These are phyloP conservation scores for Penicillium nordicum DNA, from an alignment of 2,329 filamentous ascomycete species.

Conservation along the genomic window DNA sequence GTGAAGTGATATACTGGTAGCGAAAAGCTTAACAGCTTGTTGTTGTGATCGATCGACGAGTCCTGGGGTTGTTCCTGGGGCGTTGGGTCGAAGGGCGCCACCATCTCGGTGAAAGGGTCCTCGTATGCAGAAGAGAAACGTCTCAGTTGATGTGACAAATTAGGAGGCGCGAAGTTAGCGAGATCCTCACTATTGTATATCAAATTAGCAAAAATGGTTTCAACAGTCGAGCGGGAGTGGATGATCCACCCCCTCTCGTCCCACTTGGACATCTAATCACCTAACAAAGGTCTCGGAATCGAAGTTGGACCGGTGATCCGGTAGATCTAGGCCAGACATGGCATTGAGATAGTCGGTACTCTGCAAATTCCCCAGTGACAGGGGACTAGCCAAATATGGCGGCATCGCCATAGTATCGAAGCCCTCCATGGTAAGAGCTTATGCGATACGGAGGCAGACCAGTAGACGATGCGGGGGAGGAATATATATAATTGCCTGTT, in stretches of 20 bases:
- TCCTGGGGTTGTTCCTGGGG: slow-evolving; percentile 50
- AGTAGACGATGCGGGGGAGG: slow-evolving; percentile 6
- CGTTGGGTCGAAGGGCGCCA: slow-evolving; percentile 42
- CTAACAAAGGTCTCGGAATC: slow-evolving; percentile 60
- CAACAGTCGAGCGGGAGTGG: neutral
- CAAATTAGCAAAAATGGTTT: neutral
- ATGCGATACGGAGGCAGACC: slow-evolving; percentile 7
- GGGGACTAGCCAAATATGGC: slow-evolving; percentile 56
- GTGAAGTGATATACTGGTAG: slow-evolving; percentile 59
- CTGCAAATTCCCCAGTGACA: slow-evolving; percentile 54
- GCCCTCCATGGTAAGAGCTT: slow-evolving; percentile 48
- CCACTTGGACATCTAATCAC: slow-evolving; percentile 37
- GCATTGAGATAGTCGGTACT: slow-evolving; percentile 47
- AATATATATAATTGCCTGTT: neutral
- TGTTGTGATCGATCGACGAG: slow-evolving; percentile 61
- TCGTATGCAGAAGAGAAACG: slow-evolving; percentile 49
- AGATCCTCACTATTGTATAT: slow-evolving; percentile 51
- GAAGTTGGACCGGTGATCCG: slow-evolving; percentile 59
- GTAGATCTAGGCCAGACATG: slow-evolving; percentile 53
- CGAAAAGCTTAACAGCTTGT: slow-evolving; percentile 72
- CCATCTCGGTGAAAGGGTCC: slow-evolving; percentile 53
- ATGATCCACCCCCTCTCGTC: slow-evolving; percentile 10
- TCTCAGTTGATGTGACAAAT: slow-evolving; percentile 43
- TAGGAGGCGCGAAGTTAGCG: slow-evolving; percentile 44
- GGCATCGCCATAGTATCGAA: slow-evolving; percentile 61